These are phyloP conservation scores for Sutorius australiensis DNA, from an alignment of 768 basidiomycete species.

Conservation along the genomic window DNA sequence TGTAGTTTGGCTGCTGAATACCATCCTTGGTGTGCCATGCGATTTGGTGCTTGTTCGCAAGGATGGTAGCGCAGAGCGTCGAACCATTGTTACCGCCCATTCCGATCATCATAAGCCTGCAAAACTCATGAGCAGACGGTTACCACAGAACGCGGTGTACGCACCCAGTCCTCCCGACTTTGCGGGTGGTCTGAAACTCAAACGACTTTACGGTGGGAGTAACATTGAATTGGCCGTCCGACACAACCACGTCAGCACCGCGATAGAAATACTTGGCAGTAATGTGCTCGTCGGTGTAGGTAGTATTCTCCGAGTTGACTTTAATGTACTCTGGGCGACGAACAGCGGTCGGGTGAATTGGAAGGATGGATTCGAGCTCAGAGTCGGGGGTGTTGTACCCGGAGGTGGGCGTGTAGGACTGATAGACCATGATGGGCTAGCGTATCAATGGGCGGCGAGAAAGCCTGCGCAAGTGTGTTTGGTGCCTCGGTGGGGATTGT, in stretches of 20 bases:
- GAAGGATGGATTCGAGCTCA: conserved; percentile 62
- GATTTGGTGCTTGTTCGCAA: conserved; percentile 95
- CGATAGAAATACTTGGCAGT: conserved; percentile 80
- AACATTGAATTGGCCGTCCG: conserved; percentile 72
- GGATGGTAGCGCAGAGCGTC: conserved; percentile 89
- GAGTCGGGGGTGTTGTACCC: conserved; percentile 72
- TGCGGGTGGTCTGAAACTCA: conserved; percentile 88
- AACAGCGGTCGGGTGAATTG: conserved; percentile 81
- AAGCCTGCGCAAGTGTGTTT: conserved; percentile 79
- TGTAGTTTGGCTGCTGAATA: conserved; percentile 93
- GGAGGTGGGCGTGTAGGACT: conserved; percentile 43
- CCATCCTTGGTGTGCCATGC: conserved; percentile 93
- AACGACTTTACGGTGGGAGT: conserved; percentile 76
- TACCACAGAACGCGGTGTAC: conserved; percentile 29
- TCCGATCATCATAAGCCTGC: conserved; percentile 94
- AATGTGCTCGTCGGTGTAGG: conserved; percentile 80
- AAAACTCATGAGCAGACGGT: not conserved
- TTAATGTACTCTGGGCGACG: conserved; percentile 73
- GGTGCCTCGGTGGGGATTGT: conserved; percentile 83
- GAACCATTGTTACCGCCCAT: conserved; percentile 97
- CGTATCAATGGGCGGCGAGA: conserved; percentile 44
- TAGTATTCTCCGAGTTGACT: conserved; percentile 77
- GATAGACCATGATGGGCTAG: conserved; percentile 47
- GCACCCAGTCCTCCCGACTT: conserved; percentile 89
- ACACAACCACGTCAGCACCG: conserved; percentile 63